Conservation (phyloP, 495 filamentous ascomycete genomes). For the Diplogelasinospora grovesii region DNA sequence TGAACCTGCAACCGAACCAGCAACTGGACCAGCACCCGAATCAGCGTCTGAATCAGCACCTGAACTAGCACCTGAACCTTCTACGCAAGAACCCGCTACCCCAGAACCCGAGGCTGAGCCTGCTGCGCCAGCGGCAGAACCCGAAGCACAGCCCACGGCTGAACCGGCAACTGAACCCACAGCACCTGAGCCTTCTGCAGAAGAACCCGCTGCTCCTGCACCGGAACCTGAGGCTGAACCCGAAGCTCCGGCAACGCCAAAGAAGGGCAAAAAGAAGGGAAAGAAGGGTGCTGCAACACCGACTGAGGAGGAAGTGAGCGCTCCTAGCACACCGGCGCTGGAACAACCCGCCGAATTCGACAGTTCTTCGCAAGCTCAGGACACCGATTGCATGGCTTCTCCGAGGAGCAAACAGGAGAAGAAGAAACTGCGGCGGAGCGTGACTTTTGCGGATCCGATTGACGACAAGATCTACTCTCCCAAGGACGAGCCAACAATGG, state of each 20-base stretch:
- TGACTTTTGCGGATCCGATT: constrained; percentile 20
- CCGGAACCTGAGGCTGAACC: neutral
- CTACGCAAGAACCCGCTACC: too few relatives aligned
- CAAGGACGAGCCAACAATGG: too few relatives aligned
- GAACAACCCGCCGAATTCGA: neutral
- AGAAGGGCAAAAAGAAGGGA: neutral
- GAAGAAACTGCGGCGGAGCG: constrained; percentile 35
- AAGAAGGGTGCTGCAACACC: constrained; percentile 5
- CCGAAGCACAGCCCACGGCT: too few relatives aligned
- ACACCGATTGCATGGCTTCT: constrained; percentile 1
- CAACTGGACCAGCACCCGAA: too few relatives aligned
- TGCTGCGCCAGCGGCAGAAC: too few relatives aligned
- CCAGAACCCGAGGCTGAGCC: too few relatives aligned
- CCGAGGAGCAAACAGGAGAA: constrained; percentile 12
- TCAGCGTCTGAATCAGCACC: too few relatives aligned
- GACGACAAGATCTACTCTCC: constrained; percentile 11
- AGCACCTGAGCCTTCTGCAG: too few relatives aligned
- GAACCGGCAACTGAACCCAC: too few relatives aligned
- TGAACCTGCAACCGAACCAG: too few relatives aligned
- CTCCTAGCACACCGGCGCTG: neutral
- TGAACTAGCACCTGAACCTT: too few relatives aligned
- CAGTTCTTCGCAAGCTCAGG: neutral
- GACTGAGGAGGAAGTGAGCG: neutral
- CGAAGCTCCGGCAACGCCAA: neutral
- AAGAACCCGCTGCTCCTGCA: too few relatives aligned